phyloP scores from a whole-genome alignment of 495 filamentous ascomycete genomes.

The Penicillium atrosanguineum region DNA sequence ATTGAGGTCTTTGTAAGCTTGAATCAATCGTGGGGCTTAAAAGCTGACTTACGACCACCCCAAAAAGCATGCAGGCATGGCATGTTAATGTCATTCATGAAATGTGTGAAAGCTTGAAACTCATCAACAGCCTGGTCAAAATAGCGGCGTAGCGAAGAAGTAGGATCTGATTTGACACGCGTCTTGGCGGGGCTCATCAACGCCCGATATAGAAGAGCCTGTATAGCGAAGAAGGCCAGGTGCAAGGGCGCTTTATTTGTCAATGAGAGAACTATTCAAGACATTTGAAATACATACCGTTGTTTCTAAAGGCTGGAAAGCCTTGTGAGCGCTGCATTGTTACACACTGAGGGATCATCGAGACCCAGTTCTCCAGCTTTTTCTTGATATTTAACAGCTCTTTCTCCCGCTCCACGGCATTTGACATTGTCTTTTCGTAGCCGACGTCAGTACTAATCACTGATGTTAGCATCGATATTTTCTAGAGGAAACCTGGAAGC shows the following conservation, averaged over 20 bases:
- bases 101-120: not conserved
- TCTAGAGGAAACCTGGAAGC: not conserved
- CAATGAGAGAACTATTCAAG: not conserved
- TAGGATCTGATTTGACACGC: conserved; percentile 8
- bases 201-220: conserved; percentile 13
- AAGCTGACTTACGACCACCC: not conserved
- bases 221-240: conserved; percentile 14
- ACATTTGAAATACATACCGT: not conserved
- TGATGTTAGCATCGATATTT: not conserved
- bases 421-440: not conserved
- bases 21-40: too few relatives aligned
- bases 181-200: conserved; percentile 17
- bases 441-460: not conserved
- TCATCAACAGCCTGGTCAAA: not conserved
- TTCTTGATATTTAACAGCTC: conserved; percentile 7
- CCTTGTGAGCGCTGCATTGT: not conserved
- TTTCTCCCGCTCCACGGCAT: not conserved
- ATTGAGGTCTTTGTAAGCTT: not conserved
- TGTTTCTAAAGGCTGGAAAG: not conserved
- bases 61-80: not conserved
- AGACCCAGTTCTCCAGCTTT: conserved; percentile 1
- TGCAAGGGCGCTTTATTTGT: conserved; percentile 4
- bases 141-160: not conserved
- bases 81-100: not conserved
- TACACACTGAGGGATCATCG: conserved; percentile 1